These are phyloP conservation scores for Melampsora larici-populina DNA, from an alignment of 1,284 basidiomycete genomes.

Conservation along the genomic window DNA sequence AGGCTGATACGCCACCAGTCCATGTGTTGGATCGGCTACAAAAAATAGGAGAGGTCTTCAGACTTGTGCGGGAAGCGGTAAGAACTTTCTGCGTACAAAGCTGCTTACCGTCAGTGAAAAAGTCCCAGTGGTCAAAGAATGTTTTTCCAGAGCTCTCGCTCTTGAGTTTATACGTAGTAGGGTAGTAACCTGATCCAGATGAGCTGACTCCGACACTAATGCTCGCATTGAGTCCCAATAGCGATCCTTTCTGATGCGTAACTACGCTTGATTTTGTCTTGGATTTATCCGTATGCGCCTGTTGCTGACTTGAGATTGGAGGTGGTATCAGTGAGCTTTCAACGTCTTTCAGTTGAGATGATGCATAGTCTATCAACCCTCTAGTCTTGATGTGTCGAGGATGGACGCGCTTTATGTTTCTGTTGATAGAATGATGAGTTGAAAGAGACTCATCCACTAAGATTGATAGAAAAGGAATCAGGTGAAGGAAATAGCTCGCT, in stretches of 20 bases:
- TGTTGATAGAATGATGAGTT: not conserved
- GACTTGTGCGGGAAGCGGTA: not conserved
- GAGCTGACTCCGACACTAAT: not conserved
- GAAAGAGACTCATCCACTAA: not conserved
- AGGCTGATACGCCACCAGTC: constrained; percentile 29
- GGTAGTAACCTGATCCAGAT: not conserved
- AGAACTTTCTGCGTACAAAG: not conserved
- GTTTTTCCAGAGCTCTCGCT: constrained; percentile 15
- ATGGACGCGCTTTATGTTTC: not conserved
- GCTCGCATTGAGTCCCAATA: not conserved
- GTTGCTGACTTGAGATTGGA: not conserved
- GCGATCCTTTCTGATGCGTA: not conserved
- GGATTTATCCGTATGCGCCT: not conserved
- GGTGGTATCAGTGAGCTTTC: not conserved
- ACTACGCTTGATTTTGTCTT: not conserved
- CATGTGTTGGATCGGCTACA: constrained; percentile 42
- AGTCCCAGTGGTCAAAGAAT: constrained; percentile 42
- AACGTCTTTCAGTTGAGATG: not conserved
- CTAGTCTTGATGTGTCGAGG: not conserved
- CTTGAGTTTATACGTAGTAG: not conserved
- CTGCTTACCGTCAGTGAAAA: constrained; percentile 33
- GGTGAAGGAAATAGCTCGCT: not conserved
- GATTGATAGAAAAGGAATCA: not conserved
- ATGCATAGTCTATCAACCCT: not conserved
- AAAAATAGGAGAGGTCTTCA: not conserved